Conservation (phyloP, 805 yeast species). For the Wickerhamiella siamensis region DNA sequence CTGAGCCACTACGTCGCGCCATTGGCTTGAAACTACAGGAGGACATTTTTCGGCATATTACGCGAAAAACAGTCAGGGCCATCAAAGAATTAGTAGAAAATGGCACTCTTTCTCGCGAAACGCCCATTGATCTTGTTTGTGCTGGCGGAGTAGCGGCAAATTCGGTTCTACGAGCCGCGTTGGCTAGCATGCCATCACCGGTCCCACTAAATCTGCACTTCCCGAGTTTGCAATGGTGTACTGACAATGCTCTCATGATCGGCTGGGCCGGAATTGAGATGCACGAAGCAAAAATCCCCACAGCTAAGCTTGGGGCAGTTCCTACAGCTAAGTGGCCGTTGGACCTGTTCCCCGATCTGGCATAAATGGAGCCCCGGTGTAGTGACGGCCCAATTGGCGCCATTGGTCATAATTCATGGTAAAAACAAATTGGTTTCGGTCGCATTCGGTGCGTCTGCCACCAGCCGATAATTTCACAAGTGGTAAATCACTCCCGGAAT, state of each 20-base stretch:
- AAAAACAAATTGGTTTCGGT: constrained; percentile 3
- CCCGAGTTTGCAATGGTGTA: constrained; percentile 62
- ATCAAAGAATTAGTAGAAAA: constrained; percentile 17
- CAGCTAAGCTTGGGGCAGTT: constrained; percentile 39
- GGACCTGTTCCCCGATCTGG: constrained; percentile 12
- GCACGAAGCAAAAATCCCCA: constrained; percentile 35
- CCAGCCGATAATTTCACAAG: constrained; percentile 3
- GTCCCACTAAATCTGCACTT: constrained; percentile 34
- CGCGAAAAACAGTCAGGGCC: constrained; percentile 45
- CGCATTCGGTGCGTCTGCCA: no score
- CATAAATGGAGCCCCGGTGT: background rate
- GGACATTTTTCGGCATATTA: constrained; percentile 56
- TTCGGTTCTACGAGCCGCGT: constrained; percentile 18
- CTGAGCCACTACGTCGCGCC: constrained; percentile 13
- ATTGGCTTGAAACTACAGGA: constrained; percentile 34
- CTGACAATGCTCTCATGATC: constrained; percentile 94
- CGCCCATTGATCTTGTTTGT: constrained; percentile 42
- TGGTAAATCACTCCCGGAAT: constrained; percentile 26
- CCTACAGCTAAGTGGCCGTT: constrained; percentile 81
- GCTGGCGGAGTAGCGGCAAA: constrained; percentile 96
- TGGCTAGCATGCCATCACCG: constrained; percentile 11
- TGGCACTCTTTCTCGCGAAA: constrained; percentile 19
- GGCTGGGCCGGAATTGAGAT: constrained; percentile 95
- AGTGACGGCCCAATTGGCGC: background rate
- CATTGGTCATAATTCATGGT: constrained; percentile 1